A percentile compares a stretch with the other conserved stretches of the same genome.
Conservation (phyloP, 306 rosid genomes). For the Casuarina glauca region DNA sequence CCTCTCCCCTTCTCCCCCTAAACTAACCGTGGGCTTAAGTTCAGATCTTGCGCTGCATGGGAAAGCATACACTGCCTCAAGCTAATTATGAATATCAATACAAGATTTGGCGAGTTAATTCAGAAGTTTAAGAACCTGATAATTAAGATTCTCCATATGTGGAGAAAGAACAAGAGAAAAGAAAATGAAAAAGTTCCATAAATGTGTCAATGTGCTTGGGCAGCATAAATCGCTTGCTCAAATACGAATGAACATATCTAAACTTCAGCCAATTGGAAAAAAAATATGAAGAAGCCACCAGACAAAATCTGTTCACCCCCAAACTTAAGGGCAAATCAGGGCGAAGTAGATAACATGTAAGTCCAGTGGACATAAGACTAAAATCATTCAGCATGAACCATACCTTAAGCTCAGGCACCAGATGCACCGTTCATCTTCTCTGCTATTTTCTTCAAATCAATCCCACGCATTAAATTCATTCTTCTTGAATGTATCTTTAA, state of each 20-base stretch:
- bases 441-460: constrained; percentile 96
- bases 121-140: too few relatives aligned
- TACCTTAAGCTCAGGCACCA: constrained; percentile 99
- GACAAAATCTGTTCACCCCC: background rate
- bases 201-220: background rate
- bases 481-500: constrained; percentile 97
- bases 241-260: background rate
- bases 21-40: background rate
- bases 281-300: background rate
- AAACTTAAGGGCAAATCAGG: background rate
- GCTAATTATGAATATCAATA: background rate
- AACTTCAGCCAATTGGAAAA: background rate
- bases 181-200: background rate
- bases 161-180: background rate
- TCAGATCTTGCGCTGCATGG: background rate
- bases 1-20: too few relatives aligned
- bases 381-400: constrained; percentile 9
- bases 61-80: background rate
- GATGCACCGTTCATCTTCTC: constrained; percentile 99
- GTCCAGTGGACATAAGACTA: background rate
- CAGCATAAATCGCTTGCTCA: background rate
- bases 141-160: background rate
- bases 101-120: background rate
- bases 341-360: constrained; percentile 4
- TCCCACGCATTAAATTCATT: constrained; percentile 99